Evolutionary conservation across 2,329 filamentous ascomycete genomes (phyloP).

Genomic region (Cladosporium sp.): DNA sequence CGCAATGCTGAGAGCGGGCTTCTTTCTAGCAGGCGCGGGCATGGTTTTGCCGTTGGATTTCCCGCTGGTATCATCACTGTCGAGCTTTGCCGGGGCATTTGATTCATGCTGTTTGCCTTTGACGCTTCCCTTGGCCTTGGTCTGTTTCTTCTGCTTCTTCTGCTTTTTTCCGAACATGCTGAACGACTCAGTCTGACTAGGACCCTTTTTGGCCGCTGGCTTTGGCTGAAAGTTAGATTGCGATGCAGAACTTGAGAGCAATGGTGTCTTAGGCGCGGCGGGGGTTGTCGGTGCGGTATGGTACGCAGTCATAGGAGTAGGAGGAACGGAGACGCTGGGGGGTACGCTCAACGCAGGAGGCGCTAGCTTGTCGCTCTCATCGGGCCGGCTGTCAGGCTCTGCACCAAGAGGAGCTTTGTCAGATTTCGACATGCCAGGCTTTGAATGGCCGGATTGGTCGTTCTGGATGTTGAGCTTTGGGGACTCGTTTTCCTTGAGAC

Average conservation of each 20-base stretch:
- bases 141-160: constrained; percentile 14
- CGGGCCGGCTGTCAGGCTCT: too few relatives aligned
- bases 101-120: constrained; percentile 3
- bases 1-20: neutral
- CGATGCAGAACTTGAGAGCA: neutral
- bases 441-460: neutral
- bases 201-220: constrained; percentile 21
- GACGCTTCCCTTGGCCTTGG: constrained; percentile 7
- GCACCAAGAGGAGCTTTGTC: too few relatives aligned
- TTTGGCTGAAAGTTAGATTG: neutral
- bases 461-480: neutral
- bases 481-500: neutral
- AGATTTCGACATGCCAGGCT: too few relatives aligned
- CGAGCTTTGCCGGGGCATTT: neutral
- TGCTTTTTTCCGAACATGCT: constrained; percentile 26
- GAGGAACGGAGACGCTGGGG: constrained; percentile 15
- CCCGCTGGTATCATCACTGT: neutral
- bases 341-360: constrained; percentile 12
- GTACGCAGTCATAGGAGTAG: constrained; percentile 13
- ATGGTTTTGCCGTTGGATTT: neutral
- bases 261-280: constrained; percentile 8
- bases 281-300: constrained; percentile 22
- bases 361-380: too few relatives aligned
- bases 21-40: neutral
- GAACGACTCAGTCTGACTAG: constrained; percentile 31